These are phyloP conservation scores for Rugonectria rugulosa DNA, from an alignment of 2,329 filamentous ascomycete genomes.

Conservation along the genomic window DNA sequence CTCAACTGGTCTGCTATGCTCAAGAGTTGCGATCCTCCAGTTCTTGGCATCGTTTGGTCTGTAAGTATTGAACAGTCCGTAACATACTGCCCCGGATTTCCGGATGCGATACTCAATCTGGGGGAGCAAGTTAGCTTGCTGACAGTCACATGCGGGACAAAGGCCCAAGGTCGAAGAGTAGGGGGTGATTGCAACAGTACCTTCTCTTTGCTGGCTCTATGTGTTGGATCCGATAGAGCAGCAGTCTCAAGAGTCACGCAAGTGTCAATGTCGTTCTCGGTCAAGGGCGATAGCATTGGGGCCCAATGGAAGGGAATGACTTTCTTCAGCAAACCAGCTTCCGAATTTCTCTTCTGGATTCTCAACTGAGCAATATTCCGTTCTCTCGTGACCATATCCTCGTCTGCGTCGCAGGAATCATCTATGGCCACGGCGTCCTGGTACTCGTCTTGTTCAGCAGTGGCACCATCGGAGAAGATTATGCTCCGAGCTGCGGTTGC, in stretches of 20 bases:
- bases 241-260: slow-evolving; percentile 63
- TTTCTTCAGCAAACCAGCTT: slow-evolving; percentile 48
- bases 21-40: slow-evolving; percentile 58
- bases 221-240: slow-evolving; percentile 57
- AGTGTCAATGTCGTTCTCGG: slow-evolving; percentile 68
- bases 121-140: slow-evolving; percentile 4
- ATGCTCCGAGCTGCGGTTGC: slow-evolving; percentile 39
- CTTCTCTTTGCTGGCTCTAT: slow-evolving; percentile 63
- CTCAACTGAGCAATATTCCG: slow-evolving; percentile 51
- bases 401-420: slow-evolving; percentile 49
- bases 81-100: slow-evolving; percentile 66
- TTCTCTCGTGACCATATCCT: slow-evolving; percentile 47
- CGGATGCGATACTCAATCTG: slow-evolving; percentile 44
- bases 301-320: slow-evolving; percentile 65
- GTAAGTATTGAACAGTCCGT: slow-evolving; percentile 80
- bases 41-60: slow-evolving; percentile 54
- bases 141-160: neutral
- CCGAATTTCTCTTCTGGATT: slow-evolving; percentile 45
- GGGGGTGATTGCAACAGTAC: slow-evolving; percentile 44
- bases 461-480: slow-evolving; percentile 33
- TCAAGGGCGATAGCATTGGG: slow-evolving; percentile 73
- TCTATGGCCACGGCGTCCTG: slow-evolving; percentile 46
- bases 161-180: neutral
- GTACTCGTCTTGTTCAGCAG: slow-evolving; percentile 22
- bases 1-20: slow-evolving; percentile 64